phyloP scores from a whole-genome alignment of 805 yeast genomes.

The Saturnispora saitoi region DNA sequence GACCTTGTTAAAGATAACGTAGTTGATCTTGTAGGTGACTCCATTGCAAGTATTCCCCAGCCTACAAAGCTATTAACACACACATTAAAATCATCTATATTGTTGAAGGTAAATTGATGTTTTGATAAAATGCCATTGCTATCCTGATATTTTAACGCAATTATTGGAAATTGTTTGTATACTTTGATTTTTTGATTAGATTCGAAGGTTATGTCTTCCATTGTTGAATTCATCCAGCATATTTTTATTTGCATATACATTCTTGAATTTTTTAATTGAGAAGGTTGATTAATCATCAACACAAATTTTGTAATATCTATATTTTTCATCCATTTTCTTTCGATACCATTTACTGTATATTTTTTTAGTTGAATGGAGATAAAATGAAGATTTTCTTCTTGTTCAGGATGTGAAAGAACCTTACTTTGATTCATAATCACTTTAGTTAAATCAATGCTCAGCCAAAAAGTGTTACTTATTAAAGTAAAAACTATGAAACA shows the following conservation, averaged over 20 bases:
- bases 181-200: slow-evolving; percentile 3
- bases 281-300: background rate
- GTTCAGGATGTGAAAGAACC: background rate
- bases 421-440: background rate
- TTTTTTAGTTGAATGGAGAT: background rate
- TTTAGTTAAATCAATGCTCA: background rate
- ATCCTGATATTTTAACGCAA: slow-evolving; percentile 7
- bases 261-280: background rate
- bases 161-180: slow-evolving; percentile 5
- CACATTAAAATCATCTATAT: background rate
- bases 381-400: background rate
- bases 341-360: background rate
- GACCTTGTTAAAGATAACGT: background rate
- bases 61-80: background rate
- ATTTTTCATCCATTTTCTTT: background rate
- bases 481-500: background rate
- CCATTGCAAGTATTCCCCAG: slow-evolving; percentile 1
- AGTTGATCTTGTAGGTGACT: background rate
- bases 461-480: background rate
- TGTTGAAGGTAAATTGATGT: background rate
- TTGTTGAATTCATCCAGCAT: background rate
- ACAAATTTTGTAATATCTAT: background rate
- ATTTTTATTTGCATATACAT: background rate
- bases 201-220: background rate
- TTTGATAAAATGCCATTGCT: background rate